Conservation (phyloP, 1,284 basidiomycete genomes). For the Paramarasmius palmivorus region DNA sequence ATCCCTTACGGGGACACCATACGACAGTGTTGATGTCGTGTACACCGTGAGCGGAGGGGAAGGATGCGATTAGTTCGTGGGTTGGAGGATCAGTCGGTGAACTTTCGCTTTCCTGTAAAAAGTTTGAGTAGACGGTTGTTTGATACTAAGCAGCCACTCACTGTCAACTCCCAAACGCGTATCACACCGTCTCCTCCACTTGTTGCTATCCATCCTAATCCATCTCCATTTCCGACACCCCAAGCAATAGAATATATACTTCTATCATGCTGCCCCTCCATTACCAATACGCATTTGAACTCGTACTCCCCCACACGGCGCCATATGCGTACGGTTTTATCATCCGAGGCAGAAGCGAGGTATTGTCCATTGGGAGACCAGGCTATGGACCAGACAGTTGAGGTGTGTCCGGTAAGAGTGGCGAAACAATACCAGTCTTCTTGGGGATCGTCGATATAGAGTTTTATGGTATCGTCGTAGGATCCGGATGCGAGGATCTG, state of each 20-base stretch:
- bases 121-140: slow-evolving; percentile 14
- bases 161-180: slow-evolving; percentile 71
- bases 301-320: slow-evolving; percentile 52
- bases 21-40: slow-evolving; percentile 77
- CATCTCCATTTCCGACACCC: slow-evolving; percentile 42
- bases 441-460: slow-evolving; percentile 91
- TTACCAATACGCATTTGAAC: slow-evolving; percentile 58
- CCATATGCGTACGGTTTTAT: slow-evolving; percentile 76
- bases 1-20: slow-evolving; percentile 72
- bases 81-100: slow-evolving; percentile 28
- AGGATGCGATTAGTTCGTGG: slow-evolving; percentile 48
- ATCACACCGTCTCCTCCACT: slow-evolving; percentile 79
- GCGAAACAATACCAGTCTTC: slow-evolving; percentile 94
- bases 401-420: slow-evolving; percentile 79
- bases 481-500: slow-evolving; percentile 95
- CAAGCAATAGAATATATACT: slow-evolving; percentile 83
- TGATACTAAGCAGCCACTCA: slow-evolving; percentile 29
- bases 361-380: slow-evolving; percentile 82
- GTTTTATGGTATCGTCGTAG: slow-evolving; percentile 95
- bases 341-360: slow-evolving; percentile 84
- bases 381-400: slow-evolving; percentile 91
- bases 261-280: slow-evolving; percentile 62
- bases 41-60: slow-evolving; percentile 67
- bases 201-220: slow-evolving; percentile 72
- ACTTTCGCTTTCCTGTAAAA: slow-evolving; percentile 24